Evolutionary conservation across 352 stramenopile species (phyloP).

Genomic region (Pythium phragmiticola): DNA sequence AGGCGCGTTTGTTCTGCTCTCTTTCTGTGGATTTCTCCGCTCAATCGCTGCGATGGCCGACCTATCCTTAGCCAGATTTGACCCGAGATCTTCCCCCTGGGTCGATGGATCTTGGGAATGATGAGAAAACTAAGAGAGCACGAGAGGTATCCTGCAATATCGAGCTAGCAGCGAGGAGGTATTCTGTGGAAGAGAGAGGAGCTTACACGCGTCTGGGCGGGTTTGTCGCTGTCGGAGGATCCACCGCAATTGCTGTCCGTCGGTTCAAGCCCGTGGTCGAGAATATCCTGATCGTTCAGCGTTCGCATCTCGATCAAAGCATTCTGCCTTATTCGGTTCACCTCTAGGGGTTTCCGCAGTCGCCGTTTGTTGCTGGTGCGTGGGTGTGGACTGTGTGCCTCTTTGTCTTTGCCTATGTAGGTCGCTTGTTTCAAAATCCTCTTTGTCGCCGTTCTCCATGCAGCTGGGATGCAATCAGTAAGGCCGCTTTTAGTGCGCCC

Average conservation of each 20-base stretch:
- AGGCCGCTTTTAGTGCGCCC: slow-evolving; percentile 36
- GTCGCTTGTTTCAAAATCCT: neutral
- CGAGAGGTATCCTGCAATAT: slow-evolving; percentile 25
- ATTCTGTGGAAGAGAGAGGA: neutral
- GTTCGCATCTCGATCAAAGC: neutral
- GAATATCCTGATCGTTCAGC: neutral
- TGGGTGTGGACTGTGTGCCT: neutral
- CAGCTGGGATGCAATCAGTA: slow-evolving; percentile 33
- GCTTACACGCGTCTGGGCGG: neutral
- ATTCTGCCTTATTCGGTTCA: no score
- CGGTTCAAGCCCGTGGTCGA: neutral
- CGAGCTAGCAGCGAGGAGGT: slow-evolving; percentile 1
- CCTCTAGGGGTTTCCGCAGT: no score
- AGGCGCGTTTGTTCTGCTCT: neutral
- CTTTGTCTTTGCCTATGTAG: neutral
- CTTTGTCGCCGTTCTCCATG: neutral
- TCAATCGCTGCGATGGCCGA: slow-evolving; percentile 14
- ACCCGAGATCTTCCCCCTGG: slow-evolving; percentile 8
- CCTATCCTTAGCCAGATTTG: slow-evolving; percentile 36
- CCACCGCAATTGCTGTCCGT: neutral
- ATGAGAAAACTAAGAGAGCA: slow-evolving; percentile 23
- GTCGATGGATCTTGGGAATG: slow-evolving; percentile 17
- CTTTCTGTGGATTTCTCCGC: neutral
- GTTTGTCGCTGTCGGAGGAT: neutral
- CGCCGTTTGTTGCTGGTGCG: neutral